Conservation (phyloP, 306 rosid genomes). For the Prunus mongolica region DNA sequence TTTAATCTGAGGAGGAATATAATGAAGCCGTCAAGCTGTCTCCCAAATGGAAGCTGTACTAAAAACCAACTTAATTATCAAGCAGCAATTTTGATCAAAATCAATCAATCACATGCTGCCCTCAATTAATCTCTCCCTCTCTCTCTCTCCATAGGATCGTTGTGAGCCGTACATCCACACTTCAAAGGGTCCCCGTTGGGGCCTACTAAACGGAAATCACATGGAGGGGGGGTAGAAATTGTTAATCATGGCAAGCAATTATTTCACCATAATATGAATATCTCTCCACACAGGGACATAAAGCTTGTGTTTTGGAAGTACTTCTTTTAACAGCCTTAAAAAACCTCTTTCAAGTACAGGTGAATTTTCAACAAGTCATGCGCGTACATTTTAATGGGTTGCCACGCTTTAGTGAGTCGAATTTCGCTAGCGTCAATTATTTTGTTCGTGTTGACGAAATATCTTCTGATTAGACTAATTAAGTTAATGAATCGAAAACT, state of each 20-base stretch:
- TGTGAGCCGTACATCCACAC: too few species aligned
- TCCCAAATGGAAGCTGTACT: slow-evolving; percentile 52
- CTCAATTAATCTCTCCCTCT: background rate
- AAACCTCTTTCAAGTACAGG: background rate
- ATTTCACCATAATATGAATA: background rate
- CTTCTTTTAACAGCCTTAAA: background rate
- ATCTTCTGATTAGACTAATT: too few species aligned
- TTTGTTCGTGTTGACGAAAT: too few species aligned
- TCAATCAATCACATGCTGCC: slow-evolving; percentile 26
- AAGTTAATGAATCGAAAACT: too few species aligned
- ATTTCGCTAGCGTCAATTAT: too few species aligned
- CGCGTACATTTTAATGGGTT: too few species aligned
- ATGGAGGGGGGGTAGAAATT: background rate
- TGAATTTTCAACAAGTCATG: background rate
- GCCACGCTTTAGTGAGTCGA: too few species aligned
- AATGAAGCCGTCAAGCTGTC: slow-evolving; percentile 48
- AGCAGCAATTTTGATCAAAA: slow-evolving; percentile 1
- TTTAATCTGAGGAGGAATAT: background rate
- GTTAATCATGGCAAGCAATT: background rate
- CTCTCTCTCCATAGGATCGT: background rate
- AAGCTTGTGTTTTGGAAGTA: too few species aligned
- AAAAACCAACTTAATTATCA: slow-evolving; percentile 17
- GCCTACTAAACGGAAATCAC: background rate
- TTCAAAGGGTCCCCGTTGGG: background rate
- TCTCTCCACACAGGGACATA: background rate